Conservation (phyloP, 306 rosid genomes). For the Albizia julibrissin region DNA sequence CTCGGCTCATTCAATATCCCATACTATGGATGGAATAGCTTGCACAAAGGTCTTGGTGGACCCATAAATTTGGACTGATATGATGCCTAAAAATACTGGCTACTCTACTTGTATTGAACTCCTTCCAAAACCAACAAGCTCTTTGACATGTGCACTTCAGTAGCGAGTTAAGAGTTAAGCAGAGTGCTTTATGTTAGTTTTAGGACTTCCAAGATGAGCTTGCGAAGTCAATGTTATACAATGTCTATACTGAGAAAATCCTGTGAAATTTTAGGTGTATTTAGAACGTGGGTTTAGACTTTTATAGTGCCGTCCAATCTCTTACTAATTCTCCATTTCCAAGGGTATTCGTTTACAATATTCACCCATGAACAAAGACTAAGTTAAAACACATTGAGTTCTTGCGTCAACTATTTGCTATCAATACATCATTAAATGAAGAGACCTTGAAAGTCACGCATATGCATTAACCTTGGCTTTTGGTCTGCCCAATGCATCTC, state of each 20-base stretch:
- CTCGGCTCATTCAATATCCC: not conserved
- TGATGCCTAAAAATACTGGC: not conserved
- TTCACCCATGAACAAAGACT: not conserved
- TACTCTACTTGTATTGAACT: not conserved
- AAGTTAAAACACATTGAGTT: not conserved
- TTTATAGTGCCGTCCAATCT: not conserved
- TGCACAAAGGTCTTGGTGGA: not conserved
- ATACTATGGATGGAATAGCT: not conserved
- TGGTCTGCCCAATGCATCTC: not conserved
- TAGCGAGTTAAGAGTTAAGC: not conserved
- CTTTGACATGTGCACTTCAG: not conserved
- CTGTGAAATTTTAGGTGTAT: not conserved
- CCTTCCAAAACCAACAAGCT: not conserved
- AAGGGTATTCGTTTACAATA: not conserved
- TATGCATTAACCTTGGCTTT: not conserved
- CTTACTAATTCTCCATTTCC: not conserved
- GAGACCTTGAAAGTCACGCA: slow-evolving; percentile 6
- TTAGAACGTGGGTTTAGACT: not conserved
- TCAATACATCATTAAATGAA: not conserved
- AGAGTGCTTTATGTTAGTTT: not conserved
- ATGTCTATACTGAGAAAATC: not conserved
- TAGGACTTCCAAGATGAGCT: not conserved
- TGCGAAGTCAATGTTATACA: not conserved
- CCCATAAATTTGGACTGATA: not conserved
- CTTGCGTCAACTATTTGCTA: not conserved